These are phyloP conservation scores for Cynanchum wilfordii DNA, from an alignment of 257 asterid genomes.

Conservation along the genomic window DNA sequence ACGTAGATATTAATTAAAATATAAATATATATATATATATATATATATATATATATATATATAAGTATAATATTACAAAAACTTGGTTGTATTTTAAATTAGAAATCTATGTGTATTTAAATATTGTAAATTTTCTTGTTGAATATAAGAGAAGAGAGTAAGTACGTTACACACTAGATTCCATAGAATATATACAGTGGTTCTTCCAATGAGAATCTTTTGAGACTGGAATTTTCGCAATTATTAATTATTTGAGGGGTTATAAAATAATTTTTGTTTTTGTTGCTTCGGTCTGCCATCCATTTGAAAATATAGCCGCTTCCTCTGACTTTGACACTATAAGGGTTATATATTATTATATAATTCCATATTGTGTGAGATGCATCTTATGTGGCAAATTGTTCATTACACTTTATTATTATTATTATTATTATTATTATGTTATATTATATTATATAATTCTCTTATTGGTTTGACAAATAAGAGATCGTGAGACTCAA, in stretches of 20 bases:
- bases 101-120: neutral
- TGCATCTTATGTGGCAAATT: constrained; percentile 10
- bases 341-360: no score
- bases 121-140: neutral
- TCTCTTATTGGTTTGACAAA: no score
- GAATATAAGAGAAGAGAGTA: neutral
- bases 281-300: neutral
- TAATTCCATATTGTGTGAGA: neutral
- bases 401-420: no score
- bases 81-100: neutral
- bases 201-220: constrained; percentile 9
- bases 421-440: no score
- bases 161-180: neutral
- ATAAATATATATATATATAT: neutral
- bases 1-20: neutral
- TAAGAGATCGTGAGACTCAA: no score
- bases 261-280: neutral
- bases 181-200: constrained; percentile 8
- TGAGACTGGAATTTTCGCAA: neutral
- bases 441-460: no score
- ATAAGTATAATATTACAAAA: neutral
- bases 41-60: neutral
- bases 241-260: neutral
- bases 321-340: constrained; percentile 6
- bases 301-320: neutral